Conservation (phyloP, 352 stramenopile genomes). For the Phytophthora rubi region DNA sequence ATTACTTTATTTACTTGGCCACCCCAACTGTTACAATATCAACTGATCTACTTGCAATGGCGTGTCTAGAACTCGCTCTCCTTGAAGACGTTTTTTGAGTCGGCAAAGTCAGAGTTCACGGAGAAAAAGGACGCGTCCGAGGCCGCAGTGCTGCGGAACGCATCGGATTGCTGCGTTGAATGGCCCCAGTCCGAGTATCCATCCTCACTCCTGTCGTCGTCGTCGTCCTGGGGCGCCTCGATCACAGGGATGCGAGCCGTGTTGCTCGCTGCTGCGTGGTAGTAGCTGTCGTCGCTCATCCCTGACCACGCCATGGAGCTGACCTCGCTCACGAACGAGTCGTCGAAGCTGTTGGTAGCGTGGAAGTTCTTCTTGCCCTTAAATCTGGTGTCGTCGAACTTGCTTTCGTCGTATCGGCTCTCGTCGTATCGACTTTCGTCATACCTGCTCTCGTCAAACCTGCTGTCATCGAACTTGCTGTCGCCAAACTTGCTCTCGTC, state of each 20-base stretch:
- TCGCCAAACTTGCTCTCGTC: conserved; percentile 23
- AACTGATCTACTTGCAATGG: conserved; percentile 33
- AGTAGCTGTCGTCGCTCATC: conserved; percentile 41
- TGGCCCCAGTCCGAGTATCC: conserved; percentile 36
- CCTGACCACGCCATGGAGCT: conserved; percentile 42
- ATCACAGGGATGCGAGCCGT: conserved; percentile 40
- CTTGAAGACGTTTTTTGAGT: conserved; percentile 29
- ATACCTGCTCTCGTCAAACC: conserved; percentile 16
- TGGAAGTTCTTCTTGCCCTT: conserved; percentile 20
- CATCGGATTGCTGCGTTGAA: conserved; percentile 33
- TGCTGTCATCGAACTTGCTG: conserved; percentile 19
- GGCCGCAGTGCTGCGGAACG: conserved; percentile 33
- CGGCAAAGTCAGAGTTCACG: conserved; percentile 42
- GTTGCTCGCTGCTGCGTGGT: conserved; percentile 31
- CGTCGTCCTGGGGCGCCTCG: conserved; percentile 31
- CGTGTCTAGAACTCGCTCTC: conserved; percentile 46
- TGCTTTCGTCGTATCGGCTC: conserved; percentile 28
- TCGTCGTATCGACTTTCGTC: conserved; percentile 22
- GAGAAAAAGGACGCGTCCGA: conserved; percentile 49
- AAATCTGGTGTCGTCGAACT: conserved; percentile 23
- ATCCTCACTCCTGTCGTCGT: conserved; percentile 34
- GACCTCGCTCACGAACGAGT: conserved; percentile 39
- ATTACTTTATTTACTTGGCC: conserved; percentile 41
- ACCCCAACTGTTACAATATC: conserved; percentile 39
- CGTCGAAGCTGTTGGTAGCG: conserved; percentile 24